These are phyloP conservation scores for Simplicillium aogashimaense DNA, from an alignment of 2,329 filamentous ascomycete species.

Conservation along the genomic window DNA sequence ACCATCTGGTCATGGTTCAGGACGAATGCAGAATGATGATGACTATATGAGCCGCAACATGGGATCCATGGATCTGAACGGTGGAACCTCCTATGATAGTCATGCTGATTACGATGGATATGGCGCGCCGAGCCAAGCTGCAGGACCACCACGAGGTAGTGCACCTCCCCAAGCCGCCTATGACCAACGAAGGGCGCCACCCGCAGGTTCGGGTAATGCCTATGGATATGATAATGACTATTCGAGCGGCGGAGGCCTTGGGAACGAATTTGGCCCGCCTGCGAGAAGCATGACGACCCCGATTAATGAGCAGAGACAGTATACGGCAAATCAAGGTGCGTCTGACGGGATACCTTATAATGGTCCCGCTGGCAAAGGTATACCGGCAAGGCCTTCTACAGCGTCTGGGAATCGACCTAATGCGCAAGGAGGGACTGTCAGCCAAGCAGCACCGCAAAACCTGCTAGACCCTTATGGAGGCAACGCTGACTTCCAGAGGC, in stretches of 20 bases:
- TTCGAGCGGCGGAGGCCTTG: too few relatives aligned
- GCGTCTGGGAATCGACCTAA: conserved; percentile 34
- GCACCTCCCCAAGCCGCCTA: not conserved
- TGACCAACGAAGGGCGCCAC: too few relatives aligned
- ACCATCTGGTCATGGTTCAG: not conserved
- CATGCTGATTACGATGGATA: conserved; percentile 16
- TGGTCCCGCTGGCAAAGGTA: conserved; percentile 30
- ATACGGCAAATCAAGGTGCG: conserved; percentile 22
- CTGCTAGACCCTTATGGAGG: conserved; percentile 3
- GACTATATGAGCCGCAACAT: conserved; percentile 22
- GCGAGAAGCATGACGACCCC: conserved; percentile 55
- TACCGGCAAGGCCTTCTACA: conserved; percentile 45
- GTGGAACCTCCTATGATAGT: conserved; percentile 15
- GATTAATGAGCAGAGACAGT: conserved; percentile 31
- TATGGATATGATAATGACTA: conserved; percentile 13
- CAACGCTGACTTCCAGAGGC: too few relatives aligned
- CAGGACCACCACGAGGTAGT: conserved; percentile 9
- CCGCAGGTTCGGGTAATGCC: conserved; percentile 1
- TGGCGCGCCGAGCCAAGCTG: conserved; percentile 13
- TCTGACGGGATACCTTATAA: conserved; percentile 37
- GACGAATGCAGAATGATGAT: not conserved
- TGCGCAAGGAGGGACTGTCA: conserved; percentile 6
- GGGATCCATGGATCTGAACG: conserved; percentile 23
- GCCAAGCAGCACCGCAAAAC: conserved; percentile 26
- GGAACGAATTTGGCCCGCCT: conserved; percentile 38